Evolutionary conservation across 495 filamentous ascomycete species (phyloP).

Genomic region (Penicillium simplicissimum): DNA sequence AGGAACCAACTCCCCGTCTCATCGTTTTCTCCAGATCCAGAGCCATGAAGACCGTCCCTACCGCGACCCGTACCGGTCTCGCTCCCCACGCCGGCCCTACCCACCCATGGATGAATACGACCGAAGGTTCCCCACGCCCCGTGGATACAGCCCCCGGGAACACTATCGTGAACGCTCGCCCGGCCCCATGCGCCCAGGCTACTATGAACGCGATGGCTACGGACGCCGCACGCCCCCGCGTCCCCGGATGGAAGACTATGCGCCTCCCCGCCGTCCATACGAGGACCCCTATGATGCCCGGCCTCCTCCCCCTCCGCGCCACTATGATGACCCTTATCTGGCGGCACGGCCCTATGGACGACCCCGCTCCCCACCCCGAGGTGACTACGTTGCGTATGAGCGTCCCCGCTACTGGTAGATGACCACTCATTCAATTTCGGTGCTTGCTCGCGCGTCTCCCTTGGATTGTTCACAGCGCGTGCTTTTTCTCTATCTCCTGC

Average conservation of each 20-base stretch:
- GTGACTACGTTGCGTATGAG: constrained; percentile 47
- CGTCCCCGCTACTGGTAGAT: constrained; percentile 51
- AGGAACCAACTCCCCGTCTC: constrained; percentile 23
- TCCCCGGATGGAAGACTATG: constrained; percentile 73
- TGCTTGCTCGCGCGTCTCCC: not conserved
- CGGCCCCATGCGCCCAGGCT: constrained; percentile 73
- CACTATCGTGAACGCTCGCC: constrained; percentile 85
- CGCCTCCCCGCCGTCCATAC: constrained; percentile 55
- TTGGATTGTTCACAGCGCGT: not conserved
- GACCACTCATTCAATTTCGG: constrained; percentile 4
- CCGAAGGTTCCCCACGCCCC: constrained; percentile 71
- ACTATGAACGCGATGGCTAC: constrained; percentile 78
- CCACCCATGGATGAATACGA: constrained; percentile 72
- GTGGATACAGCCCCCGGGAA: constrained; percentile 79
- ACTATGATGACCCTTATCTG: constrained; percentile 51
- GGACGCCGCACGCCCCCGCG: constrained; percentile 67
- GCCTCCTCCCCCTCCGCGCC: constrained; percentile 44
- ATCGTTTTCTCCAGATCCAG: constrained; percentile 54
- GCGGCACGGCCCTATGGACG: constrained; percentile 45
- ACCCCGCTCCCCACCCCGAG: constrained; percentile 44
- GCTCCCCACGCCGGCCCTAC: constrained; percentile 71
- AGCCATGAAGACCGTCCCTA: constrained; percentile 63
- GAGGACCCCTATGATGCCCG: constrained; percentile 54
- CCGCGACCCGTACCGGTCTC: constrained; percentile 71
- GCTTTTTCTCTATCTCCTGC: constrained; percentile 11